Conservation (phyloP, 176 grass and related monocot species). For the Carex scoparia region DNA sequence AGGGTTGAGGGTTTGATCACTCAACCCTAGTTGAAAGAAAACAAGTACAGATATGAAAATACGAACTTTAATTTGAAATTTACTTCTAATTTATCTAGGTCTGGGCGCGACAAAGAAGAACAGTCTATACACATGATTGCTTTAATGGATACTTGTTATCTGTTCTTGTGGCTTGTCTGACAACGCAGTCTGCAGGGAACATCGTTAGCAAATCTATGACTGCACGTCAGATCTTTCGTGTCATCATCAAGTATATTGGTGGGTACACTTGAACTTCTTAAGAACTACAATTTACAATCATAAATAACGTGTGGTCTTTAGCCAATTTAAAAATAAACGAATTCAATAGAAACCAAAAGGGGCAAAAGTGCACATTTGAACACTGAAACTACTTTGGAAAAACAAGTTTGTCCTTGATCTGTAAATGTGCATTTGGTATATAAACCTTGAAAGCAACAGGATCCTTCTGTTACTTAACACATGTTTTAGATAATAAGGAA, state of each 20-base stretch:
- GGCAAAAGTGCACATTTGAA: background rate
- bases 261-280: background rate
- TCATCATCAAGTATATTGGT: slow-evolving; percentile 73
- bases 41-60: background rate
- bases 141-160: slow-evolving; percentile 95
- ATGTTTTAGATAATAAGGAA: background rate
- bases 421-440: background rate
- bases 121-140: slow-evolving; percentile 71
- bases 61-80: slow-evolving; percentile 5
- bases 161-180: slow-evolving; percentile 49
- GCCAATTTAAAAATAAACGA: background rate
- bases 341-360: background rate
- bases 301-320: background rate
- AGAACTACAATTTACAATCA: background rate
- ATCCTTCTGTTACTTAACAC: background rate
- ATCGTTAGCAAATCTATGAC: slow-evolving; percentile 70
- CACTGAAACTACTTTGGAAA: background rate
- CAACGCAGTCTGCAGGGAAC: slow-evolving; percentile 49
- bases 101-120: slow-evolving; percentile 84
- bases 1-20: background rate
- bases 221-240: slow-evolving; percentile 60
- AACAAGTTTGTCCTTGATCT: background rate
- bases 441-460: background rate
- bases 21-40: background rate
- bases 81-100: slow-evolving; percentile 44